Conservation (phyloP, 345 rosid genomes). For the Excoecaria agallocha region DNA sequence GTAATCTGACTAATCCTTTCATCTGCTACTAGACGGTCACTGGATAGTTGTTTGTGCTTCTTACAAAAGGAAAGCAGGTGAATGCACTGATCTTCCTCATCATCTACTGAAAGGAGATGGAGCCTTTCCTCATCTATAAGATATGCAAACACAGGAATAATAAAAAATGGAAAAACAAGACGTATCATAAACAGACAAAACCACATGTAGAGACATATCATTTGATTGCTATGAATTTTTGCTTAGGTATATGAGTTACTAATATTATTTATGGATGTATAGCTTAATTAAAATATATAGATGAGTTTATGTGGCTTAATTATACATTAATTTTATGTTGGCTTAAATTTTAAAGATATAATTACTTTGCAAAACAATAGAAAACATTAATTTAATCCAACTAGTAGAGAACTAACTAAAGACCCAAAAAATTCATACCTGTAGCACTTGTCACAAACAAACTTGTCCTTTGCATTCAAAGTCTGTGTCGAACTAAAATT, state of each 20-base stretch:
- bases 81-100: conserved; percentile 78
- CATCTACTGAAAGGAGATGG: conserved; percentile 72
- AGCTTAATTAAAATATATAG: too few species aligned
- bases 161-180: conserved; percentile 7
- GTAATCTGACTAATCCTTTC: conserved; percentile 44
- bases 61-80: conserved; percentile 89
- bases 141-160: conserved; percentile 37
- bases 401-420: too few species aligned
- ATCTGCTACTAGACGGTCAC: conserved; percentile 54
- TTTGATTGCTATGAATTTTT: too few species aligned
- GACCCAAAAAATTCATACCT: too few species aligned
- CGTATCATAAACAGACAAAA: conserved; percentile 7
- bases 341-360: too few species aligned
- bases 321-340: too few species aligned
- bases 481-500: conserved; percentile 99
- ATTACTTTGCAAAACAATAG: too few species aligned
- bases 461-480: conserved; percentile 94
- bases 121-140: conserved; percentile 89
- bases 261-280: too few species aligned
- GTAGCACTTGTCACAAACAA: too few species aligned
- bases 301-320: too few species aligned
- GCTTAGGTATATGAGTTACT: too few species aligned
- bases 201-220: neutral
- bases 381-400: too few species aligned
- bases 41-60: conserved; percentile 79